phyloP scores from a whole-genome alignment of 345 rosid genomes.

The Eucalyptus pauciflora region DNA sequence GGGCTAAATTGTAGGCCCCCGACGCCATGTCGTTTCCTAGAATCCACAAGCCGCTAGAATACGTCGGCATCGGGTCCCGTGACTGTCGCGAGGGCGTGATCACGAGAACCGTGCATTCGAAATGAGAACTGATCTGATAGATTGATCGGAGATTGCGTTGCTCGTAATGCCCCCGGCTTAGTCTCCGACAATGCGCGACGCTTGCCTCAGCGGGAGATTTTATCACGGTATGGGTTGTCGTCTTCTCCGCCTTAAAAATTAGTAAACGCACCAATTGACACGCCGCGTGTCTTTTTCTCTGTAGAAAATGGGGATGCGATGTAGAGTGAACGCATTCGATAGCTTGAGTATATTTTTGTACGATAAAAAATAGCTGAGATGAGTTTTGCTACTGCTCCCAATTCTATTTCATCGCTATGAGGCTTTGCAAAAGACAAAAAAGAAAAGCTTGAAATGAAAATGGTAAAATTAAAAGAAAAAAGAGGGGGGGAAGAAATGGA shows the following conservation, averaged over 20 bases:
- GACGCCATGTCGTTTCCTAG: background rate
- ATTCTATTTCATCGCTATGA: background rate
- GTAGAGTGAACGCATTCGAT: background rate
- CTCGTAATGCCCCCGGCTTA: background rate
- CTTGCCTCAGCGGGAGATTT: background rate
- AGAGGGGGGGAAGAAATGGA: accelerated
- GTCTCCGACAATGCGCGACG: accelerated
- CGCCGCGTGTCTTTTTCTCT: background rate
- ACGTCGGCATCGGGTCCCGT: no score
- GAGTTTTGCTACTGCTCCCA: background rate
- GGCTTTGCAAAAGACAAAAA: background rate
- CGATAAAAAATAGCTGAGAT: background rate
- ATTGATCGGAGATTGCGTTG: background rate
- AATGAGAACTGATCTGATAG: background rate
- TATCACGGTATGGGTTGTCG: background rate
- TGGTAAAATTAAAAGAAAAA: background rate
- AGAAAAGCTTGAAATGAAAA: background rate
- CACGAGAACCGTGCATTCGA: accelerated
- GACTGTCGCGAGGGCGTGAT: background rate
- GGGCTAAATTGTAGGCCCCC: background rate
- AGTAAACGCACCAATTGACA: background rate
- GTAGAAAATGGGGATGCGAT: background rate
- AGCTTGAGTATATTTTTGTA: background rate
- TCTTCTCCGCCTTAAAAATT: background rate
- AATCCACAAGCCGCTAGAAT: no score